These are phyloP conservation scores for Pythium chondricola DNA, from an alignment of 352 stramenopile genomes.

Conservation along the genomic window DNA sequence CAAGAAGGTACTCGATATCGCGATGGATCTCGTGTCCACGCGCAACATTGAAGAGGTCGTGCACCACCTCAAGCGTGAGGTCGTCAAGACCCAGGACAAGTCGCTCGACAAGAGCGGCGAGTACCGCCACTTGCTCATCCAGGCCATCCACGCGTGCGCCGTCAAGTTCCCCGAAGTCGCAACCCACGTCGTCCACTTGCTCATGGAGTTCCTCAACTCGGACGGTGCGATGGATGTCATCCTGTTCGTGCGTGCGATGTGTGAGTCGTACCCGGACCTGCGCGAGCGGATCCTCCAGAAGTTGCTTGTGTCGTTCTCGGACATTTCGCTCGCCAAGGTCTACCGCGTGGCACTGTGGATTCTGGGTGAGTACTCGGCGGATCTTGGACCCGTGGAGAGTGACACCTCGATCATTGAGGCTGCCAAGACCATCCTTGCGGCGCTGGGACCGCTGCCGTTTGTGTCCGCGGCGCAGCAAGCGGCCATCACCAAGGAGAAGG, in stretches of 20 bases:
- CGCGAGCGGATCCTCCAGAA: slow-evolving; percentile 92
- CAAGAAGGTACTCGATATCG: slow-evolving; percentile 97
- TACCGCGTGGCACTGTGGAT: slow-evolving; percentile 98
- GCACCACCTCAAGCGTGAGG: slow-evolving; percentile 84
- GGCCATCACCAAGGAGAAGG: slow-evolving; percentile 6
- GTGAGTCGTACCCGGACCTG: slow-evolving; percentile 94
- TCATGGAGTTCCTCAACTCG: slow-evolving; percentile 99
- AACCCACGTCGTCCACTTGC: slow-evolving; percentile 95
- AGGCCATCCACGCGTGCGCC: slow-evolving; percentile 96
- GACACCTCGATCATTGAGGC: slow-evolving; percentile 76
- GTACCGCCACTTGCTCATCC: slow-evolving; percentile 97
- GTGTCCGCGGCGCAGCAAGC: slow-evolving; percentile 29
- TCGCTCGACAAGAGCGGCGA: slow-evolving; percentile 93
- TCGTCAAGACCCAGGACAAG: slow-evolving; percentile 88
- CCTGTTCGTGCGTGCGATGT: slow-evolving; percentile 97
- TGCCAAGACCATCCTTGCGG: slow-evolving; percentile 85
- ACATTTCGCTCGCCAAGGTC: slow-evolving; percentile 93
- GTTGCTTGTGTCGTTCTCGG: slow-evolving; percentile 90
- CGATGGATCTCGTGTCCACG: slow-evolving; percentile 95
- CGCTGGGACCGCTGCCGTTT: slow-evolving; percentile 75
- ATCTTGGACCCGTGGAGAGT: slow-evolving; percentile 33
- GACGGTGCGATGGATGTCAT: slow-evolving; percentile 98
- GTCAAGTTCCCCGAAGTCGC: slow-evolving; percentile 97
- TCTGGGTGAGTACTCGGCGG: slow-evolving; percentile 89
- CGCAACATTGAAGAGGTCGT: slow-evolving; percentile 98